phyloP scores from a whole-genome alignment of 2,329 filamentous ascomycete species.

The Dothistroma septosporum region DNA sequence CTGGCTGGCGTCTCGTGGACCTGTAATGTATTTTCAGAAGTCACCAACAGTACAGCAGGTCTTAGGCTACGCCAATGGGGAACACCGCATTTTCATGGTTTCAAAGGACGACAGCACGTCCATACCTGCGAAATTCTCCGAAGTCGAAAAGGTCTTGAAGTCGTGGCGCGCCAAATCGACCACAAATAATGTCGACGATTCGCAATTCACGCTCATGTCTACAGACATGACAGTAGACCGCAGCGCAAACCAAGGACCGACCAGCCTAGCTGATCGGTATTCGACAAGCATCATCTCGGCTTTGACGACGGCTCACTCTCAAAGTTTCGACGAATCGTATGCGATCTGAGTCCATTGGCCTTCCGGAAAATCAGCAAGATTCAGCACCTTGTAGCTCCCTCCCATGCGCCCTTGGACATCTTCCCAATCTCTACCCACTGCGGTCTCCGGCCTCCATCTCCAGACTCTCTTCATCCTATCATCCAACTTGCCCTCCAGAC shows the following conservation, averaged over 20 bases:
- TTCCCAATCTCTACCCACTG: conserved; percentile 45
- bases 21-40: not conserved
- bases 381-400: conserved; percentile 47
- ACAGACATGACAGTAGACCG: not conserved
- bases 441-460: conserved; percentile 52
- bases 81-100: not conserved
- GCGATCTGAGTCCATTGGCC: conserved; percentile 39
- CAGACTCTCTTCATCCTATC: conserved; percentile 42
- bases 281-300: not conserved
- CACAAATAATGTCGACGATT: not conserved
- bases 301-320: not conserved
- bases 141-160: not conserved
- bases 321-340: not conserved
- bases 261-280: not conserved
- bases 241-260: not conserved
- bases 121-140: not conserved
- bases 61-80: not conserved
- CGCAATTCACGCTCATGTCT: not conserved
- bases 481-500: conserved; percentile 45
- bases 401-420: conserved; percentile 49
- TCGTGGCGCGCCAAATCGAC: not conserved
- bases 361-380: conserved; percentile 41
- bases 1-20: not conserved
- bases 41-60: not conserved
- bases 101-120: not conserved